A percentile compares a stretch with the other conserved stretches of the same genome.
These are phyloP conservation scores for Penicillium verhagenii DNA, from an alignment of 495 filamentous ascomycete species.

Conservation along the genomic window DNA sequence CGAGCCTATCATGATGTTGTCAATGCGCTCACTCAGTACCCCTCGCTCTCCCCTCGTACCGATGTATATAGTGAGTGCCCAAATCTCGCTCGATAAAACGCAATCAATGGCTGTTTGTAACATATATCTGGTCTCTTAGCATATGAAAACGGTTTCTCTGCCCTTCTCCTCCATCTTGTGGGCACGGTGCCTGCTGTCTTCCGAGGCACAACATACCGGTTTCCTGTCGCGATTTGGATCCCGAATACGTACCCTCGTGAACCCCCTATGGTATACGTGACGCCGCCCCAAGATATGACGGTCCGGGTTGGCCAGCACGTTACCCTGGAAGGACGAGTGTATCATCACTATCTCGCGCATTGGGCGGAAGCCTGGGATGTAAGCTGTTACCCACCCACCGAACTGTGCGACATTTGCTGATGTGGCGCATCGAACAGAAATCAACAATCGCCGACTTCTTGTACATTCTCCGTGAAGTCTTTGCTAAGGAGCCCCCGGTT, in stretches of 20 bases:
- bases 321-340: slow-evolving; percentile 88
- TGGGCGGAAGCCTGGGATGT: slow-evolving; percentile 93
- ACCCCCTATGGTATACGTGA: slow-evolving; percentile 83
- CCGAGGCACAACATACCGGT: slow-evolving; percentile 85
- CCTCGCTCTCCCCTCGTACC: slow-evolving; percentile 83
- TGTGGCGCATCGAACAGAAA: slow-evolving; percentile 41
- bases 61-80: slow-evolving; percentile 89
- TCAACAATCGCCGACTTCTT: slow-evolving; percentile 80
- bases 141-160: slow-evolving; percentile 82
- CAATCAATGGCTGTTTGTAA: neutral
- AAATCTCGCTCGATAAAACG: too few species aligned
- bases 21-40: slow-evolving; percentile 75
- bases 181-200: slow-evolving; percentile 87
- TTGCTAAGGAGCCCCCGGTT: slow-evolving; percentile 92
- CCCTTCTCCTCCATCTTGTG: slow-evolving; percentile 80
- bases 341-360: slow-evolving; percentile 90
- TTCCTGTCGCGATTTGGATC: slow-evolving; percentile 93
- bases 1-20: slow-evolving; percentile 91
- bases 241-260: slow-evolving; percentile 88
- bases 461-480: slow-evolving; percentile 78
- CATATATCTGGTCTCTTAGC: slow-evolving; percentile 48
- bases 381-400: slow-evolving; percentile 35
- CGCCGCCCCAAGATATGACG: slow-evolving; percentile 82
- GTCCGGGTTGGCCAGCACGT: slow-evolving; percentile 92
- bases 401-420: slow-evolving; percentile 4